phyloP scores from a whole-genome alignment of 768 basidiomycete genomes.

The Tubosaeta sp. region DNA sequence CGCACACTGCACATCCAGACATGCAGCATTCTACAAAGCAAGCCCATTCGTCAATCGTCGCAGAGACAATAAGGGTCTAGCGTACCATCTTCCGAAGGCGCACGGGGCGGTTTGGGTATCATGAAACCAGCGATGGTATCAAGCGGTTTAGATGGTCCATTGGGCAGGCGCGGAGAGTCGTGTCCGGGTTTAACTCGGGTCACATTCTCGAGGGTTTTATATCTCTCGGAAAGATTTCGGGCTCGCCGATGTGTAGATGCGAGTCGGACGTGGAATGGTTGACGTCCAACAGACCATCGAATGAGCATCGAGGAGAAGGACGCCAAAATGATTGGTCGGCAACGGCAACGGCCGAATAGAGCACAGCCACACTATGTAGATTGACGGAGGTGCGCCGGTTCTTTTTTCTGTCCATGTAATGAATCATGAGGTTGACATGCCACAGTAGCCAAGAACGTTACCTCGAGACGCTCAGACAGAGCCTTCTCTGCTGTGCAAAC shows the following conservation, averaged over 20 bases:
- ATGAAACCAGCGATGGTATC: slow-evolving; percentile 27
- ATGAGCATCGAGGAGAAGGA: not conserved
- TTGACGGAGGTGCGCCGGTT: no score
- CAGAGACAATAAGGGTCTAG: not conserved
- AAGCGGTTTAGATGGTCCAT: not conserved
- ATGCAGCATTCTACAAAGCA: slow-evolving; percentile 82
- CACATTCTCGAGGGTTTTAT: slow-evolving; percentile 51
- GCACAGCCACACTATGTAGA: not conserved
- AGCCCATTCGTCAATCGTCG: not conserved
- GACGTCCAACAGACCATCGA: slow-evolving; percentile 2
- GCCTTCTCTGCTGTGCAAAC: no score
- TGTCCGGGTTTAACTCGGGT: slow-evolving; percentile 40
- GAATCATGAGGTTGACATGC: no score
- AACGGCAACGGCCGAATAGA: not conserved
- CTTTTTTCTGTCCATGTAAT: no score
- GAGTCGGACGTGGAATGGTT: slow-evolving; percentile 2
- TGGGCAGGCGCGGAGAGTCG: slow-evolving; percentile 6
- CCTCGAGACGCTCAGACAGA: no score
- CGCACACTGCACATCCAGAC: slow-evolving; percentile 91
- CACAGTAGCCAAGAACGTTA: no score
- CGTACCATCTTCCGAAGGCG: slow-evolving; percentile 64
- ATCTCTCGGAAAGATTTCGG: slow-evolving; percentile 57
- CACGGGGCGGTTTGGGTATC: slow-evolving; percentile 58
- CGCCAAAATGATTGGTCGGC: no score
- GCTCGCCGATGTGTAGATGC: slow-evolving; percentile 35